Base-by-base conservation (phyloP, 306 rosid genomes). In the Prunus kanzakura region DNA sequence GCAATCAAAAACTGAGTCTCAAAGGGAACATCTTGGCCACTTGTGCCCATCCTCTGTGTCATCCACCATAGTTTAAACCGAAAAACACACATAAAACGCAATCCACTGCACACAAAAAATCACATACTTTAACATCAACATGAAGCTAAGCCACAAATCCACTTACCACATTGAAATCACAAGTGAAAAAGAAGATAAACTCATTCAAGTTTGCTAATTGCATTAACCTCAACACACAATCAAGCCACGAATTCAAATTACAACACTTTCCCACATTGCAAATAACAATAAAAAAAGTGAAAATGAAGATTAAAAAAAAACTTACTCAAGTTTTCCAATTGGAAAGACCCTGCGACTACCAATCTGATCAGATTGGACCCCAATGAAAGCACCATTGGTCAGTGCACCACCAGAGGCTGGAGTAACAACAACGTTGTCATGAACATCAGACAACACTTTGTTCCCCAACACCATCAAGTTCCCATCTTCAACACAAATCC, bases 41-140 rank as follows among this genome's bases (percentile, higher is more conserved):
- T 78, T 29, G 41, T 81, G 1, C 98, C 97, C 94, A 94, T 94
- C 82, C 97, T 88, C 85, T 95, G 97, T 5, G 97, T 89, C 97
- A 95, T 92, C 98, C 98, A 95, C 98, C 98, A 95, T 89, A 95
- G 71, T 47, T 92, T 95, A 85, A 95, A 95, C 46, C 98, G 91
- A 38, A 92, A 92, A 20, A 81, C 82, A 61, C 98, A 84, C 96
- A 95, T 89, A 71, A 95, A 90, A 2, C 93, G 71, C 90, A 92
- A 76, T 3, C 93, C 96, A 80, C 98, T 93, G 77, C 78, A 19
- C 19, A 29, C 50, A 1, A 11, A 63, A 63, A 6, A 6, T 30
- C 76, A 8, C 4, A 11, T 1, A n/a, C 51, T 54, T 20, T 13
- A 65, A 27, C 64, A 51, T 41, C 7, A 63, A 38, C 11, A 2